Base-by-base conservation (phyloP, 73 alveolate genomes). In the Diophrys appendiculata region DNA sequence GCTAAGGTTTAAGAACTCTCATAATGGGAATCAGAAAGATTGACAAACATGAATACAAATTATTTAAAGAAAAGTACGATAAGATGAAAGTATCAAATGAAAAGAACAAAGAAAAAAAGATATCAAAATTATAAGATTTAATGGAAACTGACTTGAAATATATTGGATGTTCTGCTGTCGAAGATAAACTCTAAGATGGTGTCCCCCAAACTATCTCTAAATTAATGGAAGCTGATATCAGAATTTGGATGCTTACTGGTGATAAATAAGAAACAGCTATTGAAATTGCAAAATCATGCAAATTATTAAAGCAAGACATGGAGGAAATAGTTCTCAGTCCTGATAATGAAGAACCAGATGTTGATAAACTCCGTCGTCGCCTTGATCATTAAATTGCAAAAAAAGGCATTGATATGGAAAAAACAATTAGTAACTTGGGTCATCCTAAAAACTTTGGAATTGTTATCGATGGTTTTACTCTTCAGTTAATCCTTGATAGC, bases 251-350 rank as follows among this genome's bases (percentile, higher is more conserved):
- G 76, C 89, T 97, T 29, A 97, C 99, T 2, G 99, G 99, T 22
- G 99, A 97, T 81, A 97, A 97, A 73, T 84, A 91, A 83, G 99
- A 97, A 72, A 97, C 99, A 29, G 99, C 98, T 27, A 93, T 93
- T 30, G 96, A 96, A 81, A 95, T 95, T 55, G 98, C 98, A 0
- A 73, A 68, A n/a, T 82, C 98, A 18, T 96, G 99, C 67, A 85
- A 95, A 65, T 82, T 96, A 72, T 89, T 96, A 64, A 80, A 92
- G 28, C 82, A 89, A 68, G 91, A 89, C n/a, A 93, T 93, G 97
- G 92, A 84, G 5, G 76, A 68, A 29, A 8, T 68, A 29, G 52
- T 68, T 23, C 29, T 68, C 80, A 89, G 70, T 80, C 95, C 25
- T 68, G 8, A 68, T 25, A 52, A 35, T 2, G 27, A 60, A 43